Conservation (phyloP, 495 filamentous ascomycete species). For the Friedmanniomyces simplex region DNA sequence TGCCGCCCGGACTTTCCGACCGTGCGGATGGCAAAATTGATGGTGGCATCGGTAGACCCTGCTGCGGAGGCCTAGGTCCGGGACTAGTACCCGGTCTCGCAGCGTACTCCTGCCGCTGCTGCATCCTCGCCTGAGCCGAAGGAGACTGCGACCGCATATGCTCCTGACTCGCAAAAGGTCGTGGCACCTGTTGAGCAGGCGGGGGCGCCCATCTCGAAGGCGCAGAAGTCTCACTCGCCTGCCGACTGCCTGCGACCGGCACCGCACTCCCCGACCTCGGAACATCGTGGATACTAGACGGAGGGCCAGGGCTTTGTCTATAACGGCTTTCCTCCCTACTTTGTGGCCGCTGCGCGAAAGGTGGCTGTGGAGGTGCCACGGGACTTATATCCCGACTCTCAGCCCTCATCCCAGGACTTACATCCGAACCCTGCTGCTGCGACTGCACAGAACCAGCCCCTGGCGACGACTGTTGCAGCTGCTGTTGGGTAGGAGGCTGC, state of each 20-base stretch:
- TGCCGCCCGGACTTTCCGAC: neutral
- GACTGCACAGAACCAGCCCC: neutral
- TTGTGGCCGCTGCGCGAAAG: constrained; percentile 15
- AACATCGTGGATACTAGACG: constrained; percentile 13
- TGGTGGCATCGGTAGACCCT: neutral
- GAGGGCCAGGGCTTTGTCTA: constrained; percentile 14
- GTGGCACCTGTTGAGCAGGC: neutral
- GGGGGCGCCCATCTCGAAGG: neutral
- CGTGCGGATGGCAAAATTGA: neutral
- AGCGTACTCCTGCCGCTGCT: neutral
- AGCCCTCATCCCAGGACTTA: neutral
- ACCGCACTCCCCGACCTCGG: neutral
- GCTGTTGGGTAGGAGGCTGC: constrained; percentile 28
- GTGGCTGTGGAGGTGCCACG: constrained; percentile 12
- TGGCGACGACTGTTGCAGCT: neutral
- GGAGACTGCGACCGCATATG: constrained; percentile 15
- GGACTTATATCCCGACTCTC: constrained; percentile 1
- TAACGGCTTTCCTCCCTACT: constrained; percentile 13
- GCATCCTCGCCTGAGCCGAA: neutral
- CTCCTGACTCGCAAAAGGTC: constrained; percentile 18
- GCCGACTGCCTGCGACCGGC: neutral
- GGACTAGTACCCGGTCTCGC: constrained; percentile 10
- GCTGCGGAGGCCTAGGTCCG: neutral
- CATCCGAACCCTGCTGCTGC: neutral
- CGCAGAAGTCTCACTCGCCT: neutral